Evolutionary conservation across 257 asterid species (phyloP).

Genomic region (Schizonepeta tenuifolia): DNA sequence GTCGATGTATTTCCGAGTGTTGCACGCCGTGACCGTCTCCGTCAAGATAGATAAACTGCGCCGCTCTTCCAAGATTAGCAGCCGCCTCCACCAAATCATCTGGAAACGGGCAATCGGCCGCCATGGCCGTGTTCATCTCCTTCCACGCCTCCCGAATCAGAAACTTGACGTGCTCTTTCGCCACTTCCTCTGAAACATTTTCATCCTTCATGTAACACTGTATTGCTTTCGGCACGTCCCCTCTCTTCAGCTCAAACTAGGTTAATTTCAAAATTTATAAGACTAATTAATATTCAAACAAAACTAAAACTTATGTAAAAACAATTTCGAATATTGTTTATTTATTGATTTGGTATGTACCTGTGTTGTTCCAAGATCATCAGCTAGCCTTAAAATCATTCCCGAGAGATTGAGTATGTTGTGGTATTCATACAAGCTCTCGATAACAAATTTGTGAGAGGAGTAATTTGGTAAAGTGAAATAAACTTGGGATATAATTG

Average conservation of each 20-base stretch:
- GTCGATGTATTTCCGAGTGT: conserved; percentile 35
- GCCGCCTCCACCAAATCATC: conserved; percentile 35
- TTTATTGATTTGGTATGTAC: background rate
- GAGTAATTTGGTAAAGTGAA: conserved; percentile 33
- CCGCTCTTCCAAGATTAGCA: conserved; percentile 51
- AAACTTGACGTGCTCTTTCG: background rate
- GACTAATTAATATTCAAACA: too few relatives aligned
- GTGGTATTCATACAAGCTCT: conserved; percentile 29
- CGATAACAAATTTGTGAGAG: conserved; percentile 26
- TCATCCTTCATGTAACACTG: conserved; percentile 54
- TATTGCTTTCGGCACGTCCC: conserved; percentile 33
- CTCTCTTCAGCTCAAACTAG: conserved; percentile 32
- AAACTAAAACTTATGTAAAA: too few relatives aligned
- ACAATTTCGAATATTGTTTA: too few relatives aligned
- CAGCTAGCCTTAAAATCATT: conserved; percentile 38
- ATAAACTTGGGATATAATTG: conserved; percentile 37
- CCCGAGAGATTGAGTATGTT: conserved; percentile 37
- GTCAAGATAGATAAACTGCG: conserved; percentile 49
- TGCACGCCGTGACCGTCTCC: conserved; percentile 53
- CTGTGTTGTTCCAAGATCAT: conserved; percentile 55
- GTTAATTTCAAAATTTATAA: background rate
- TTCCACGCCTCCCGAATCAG: conserved; percentile 45
- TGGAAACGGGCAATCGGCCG: conserved; percentile 13
- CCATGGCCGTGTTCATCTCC: conserved; percentile 37
- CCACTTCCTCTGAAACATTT: conserved; percentile 31